A percentile compares a stretch with the other conserved stretches of the same genome.
Evolutionary conservation across 495 filamentous ascomycete genomes (phyloP).

Genomic region (Talaromyces liani): DNA sequence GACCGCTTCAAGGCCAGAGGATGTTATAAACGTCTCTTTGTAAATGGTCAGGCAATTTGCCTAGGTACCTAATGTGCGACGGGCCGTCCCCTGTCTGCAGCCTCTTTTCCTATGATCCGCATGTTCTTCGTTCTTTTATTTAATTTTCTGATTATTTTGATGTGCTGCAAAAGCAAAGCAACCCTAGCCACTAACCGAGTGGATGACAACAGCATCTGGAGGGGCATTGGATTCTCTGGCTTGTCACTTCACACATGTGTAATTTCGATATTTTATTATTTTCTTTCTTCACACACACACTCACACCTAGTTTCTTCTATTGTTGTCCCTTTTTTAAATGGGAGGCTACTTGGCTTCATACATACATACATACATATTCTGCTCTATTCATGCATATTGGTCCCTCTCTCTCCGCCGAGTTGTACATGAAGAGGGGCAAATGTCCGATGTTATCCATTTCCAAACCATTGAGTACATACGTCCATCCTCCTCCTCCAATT

Average conservation of each 20-base stretch:
- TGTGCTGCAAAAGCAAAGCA: constrained; percentile 10
- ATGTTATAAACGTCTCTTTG: background rate
- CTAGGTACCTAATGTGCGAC: constrained; percentile 26
- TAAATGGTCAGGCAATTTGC: constrained; percentile 3
- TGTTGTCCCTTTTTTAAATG: background rate
- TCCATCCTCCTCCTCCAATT: background rate
- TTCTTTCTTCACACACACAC: constrained; percentile 2
- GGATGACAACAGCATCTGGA: constrained; percentile 25
- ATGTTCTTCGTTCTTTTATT: constrained; percentile 12
- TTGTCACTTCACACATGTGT: constrained; percentile 14
- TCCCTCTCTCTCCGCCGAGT: background rate
- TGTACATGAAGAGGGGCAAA: constrained; percentile 5
- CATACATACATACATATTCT: constrained; percentile 10
- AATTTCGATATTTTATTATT: constrained; percentile 8
- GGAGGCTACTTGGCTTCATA: background rate
- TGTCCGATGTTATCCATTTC: constrained; percentile 1
- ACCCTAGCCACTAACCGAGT: constrained; percentile 26
- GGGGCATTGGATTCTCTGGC: constrained; percentile 15
- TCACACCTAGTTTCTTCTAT: background rate
- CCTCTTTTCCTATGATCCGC: constrained; percentile 42
- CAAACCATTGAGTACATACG: background rate
- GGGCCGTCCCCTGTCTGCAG: constrained; percentile 46
- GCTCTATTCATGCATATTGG: background rate
- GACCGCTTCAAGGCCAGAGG: background rate
- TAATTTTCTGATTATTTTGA: constrained; percentile 9